Evolutionary conservation across 2,329 filamentous ascomycete genomes (phyloP), one percentile per base, ranked within the genome.

Genomic region (Stagonosporopsis tanaceti): DNA sequence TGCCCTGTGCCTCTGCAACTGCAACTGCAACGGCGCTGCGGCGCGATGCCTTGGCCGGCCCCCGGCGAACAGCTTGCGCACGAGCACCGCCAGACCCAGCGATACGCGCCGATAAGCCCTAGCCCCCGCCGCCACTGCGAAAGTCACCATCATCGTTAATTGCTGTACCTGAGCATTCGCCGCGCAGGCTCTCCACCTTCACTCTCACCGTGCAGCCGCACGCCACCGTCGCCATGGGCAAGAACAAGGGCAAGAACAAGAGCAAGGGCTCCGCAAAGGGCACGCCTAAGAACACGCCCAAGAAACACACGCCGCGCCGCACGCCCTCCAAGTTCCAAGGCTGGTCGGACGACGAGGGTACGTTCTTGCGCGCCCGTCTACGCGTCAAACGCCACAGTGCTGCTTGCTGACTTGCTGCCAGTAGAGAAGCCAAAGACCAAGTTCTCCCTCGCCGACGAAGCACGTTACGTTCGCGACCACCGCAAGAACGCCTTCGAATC

Each of bases 391-490:
- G 42, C 53, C 53, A 34, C 20, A 3, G 15, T 34, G 32, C 32
- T 34, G 24, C 27, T 34, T 62, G 58, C 64, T 72, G 62, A 72
- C 66, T 15, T 45, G 54, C 28, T 24, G 37, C 38, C 57, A 63
- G 65, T 59, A 58, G 59, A 44, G 28, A 57, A 60, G 42, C 56
- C 62, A 47, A 57, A 61, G 46, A 53, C 62, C 50, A 62, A 52
- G 12, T 78, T 79, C 53, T 83, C 82, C 1, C 78, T 89, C 72
- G 78, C 80, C 61, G 82, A 88, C 62, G 85, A 87, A 73, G 85
- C 85, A 34, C 80, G 79, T 22, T 86, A 85, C 65, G 86, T 84
- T 12, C 83, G 82, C 67, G 78, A 75, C 17, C 81, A 84, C 63
- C 76, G 77, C 38, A 77, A 76, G 28, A 71, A 77, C 42, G 72